These are phyloP conservation scores for Malus sylvestris DNA, from an alignment of 306 rosid species.

Conservation along the genomic window DNA sequence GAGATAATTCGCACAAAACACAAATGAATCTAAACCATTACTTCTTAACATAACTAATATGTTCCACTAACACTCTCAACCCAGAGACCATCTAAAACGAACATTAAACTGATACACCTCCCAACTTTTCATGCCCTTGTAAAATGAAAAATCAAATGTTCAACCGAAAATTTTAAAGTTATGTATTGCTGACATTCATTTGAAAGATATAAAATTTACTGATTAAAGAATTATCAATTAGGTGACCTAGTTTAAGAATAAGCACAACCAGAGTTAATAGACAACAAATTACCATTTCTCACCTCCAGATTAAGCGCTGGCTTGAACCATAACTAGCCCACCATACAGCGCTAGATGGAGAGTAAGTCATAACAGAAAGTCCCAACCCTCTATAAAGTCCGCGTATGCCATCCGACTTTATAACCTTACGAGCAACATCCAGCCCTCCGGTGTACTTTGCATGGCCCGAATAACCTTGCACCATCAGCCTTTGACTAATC, in stretches of 20 bases:
- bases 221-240: neutral
- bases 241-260: neutral
- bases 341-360: conserved; percentile 95
- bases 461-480: conserved; percentile 89
- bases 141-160: neutral
- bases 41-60: neutral
- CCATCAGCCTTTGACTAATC: conserved; percentile 93
- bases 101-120: neutral
- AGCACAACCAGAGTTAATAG: neutral
- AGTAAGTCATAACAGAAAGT: conserved; percentile 79
- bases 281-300: conserved; percentile 40
- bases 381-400: conserved; percentile 93
- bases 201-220: neutral
- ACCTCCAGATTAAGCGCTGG: conserved; percentile 90
- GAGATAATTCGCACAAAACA: too few species aligned
- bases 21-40: too few species aligned
- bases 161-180: neutral
- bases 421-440: conserved; percentile 70
- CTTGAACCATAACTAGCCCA: conserved; percentile 97
- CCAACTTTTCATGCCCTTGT: neutral
- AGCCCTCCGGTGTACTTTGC: conserved; percentile 69
- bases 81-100: neutral
- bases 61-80: neutral
- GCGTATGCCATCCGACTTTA: conserved; percentile 58
- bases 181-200: neutral